Percentiles rank a stretch among this genome's conserved stretches.
Evolutionary conservation across 1,284 basidiomycete species (phyloP).

Genomic region (Fistulina hepatica): DNA sequence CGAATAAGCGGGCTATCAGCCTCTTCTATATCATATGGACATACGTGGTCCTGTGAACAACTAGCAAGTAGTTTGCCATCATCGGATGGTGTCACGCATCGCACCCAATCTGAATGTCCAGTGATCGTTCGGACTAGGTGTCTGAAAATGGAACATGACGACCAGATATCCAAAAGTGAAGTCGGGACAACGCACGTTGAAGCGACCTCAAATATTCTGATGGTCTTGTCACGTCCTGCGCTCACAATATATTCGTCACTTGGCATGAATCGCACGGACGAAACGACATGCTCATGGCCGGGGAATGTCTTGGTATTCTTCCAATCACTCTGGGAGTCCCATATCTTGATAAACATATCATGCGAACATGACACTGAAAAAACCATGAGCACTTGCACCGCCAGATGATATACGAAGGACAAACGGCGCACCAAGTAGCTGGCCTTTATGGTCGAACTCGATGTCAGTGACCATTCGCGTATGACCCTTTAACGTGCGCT

Average conservation of each 20-base stretch:
- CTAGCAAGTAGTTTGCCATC: conserved; percentile 71
- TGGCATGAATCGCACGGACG: conserved; percentile 74
- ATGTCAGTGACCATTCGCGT: conserved; percentile 83
- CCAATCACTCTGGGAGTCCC: conserved; percentile 85
- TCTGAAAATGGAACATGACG: conserved; percentile 23
- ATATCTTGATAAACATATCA: conserved; percentile 84
- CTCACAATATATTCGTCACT: conserved; percentile 77
- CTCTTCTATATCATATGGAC: conserved; percentile 29
- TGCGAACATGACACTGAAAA: conserved; percentile 74
- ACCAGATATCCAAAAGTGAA: conserved; percentile 1
- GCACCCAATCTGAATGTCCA: conserved; percentile 54
- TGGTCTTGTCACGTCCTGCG: conserved; percentile 79
- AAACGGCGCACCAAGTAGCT: conserved; percentile 55
- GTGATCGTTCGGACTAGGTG: conserved; percentile 49
- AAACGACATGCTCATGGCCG: conserved; percentile 88
- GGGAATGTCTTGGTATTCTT: conserved; percentile 80
- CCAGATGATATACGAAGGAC: conserved; percentile 4
- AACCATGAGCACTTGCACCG: conserved; percentile 1
- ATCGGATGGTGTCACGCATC: conserved; percentile 56
- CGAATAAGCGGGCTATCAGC: conserved; percentile 14
- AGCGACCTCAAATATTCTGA: conserved; percentile 78
- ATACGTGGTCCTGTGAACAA: conserved; percentile 80
- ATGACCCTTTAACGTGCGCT: conserved; percentile 85
- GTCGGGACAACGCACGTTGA: conserved; percentile 48
- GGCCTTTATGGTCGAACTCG: conserved; percentile 81